Evolutionary conservation across 2,329 filamentous ascomycete genomes (phyloP).

Genomic region (Chaetomiaceae sp.): DNA sequence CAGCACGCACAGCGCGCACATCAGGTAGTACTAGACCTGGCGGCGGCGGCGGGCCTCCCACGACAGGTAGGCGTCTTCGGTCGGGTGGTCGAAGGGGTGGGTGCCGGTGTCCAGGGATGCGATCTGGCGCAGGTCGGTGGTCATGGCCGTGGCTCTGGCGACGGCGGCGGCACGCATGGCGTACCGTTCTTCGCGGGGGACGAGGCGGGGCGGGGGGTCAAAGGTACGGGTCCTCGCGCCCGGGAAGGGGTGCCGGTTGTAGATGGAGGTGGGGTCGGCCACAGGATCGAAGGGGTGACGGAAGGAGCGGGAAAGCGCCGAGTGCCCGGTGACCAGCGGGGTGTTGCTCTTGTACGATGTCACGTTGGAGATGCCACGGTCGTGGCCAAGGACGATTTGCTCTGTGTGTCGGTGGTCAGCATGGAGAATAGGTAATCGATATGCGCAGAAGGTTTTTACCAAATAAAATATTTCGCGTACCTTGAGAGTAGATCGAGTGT

Average conservation of each 20-base stretch:
- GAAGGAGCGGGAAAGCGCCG: background rate
- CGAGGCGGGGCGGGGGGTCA: constrained; percentile 6
- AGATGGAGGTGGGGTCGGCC: background rate
- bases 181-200: constrained; percentile 15
- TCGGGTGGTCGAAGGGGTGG: background rate
- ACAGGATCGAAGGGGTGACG: background rate
- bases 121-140: constrained; percentile 6
- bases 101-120: constrained; percentile 21
- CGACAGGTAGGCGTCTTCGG: constrained; percentile 26
- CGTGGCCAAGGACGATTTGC: background rate
- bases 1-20: constrained; percentile 39
- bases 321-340: background rate
- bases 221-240: background rate
- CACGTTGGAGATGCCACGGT: constrained; percentile 1
- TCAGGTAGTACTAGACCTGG: constrained; percentile 34
- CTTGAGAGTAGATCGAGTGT: constrained; percentile 1
- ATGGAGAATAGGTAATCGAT: background rate
- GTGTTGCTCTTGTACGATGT: constrained; percentile 3
- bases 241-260: background rate
- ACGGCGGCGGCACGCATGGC: no score
- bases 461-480: no score
- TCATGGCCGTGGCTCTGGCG: background rate
- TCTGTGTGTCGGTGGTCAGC: background rate
- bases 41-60: constrained; percentile 30
- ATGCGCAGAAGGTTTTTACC: no score